Conservation (phyloP, 768 basidiomycete genomes). For the Rhodocollybia butyracea region DNA sequence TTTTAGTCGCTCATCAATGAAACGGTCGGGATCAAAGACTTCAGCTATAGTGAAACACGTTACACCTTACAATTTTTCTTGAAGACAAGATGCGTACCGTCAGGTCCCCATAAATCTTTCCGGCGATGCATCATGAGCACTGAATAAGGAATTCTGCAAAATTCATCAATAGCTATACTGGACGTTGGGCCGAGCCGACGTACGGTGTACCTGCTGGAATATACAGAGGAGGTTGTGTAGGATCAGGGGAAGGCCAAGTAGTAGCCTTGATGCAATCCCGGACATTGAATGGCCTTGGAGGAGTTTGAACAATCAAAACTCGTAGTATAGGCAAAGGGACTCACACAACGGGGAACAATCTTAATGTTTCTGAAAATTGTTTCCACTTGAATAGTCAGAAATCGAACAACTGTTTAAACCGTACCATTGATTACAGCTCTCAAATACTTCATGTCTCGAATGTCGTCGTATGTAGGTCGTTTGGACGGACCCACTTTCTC, state of each 20-base stretch:
- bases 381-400: neutral
- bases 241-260: conserved; percentile 44
- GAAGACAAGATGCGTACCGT: conserved; percentile 36
- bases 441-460: conserved; percentile 61
- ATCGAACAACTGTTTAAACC: neutral
- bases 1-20: conserved; percentile 62
- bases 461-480: conserved; percentile 52
- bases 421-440: conserved; percentile 64
- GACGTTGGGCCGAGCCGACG: conserved; percentile 6
- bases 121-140: conserved; percentile 66
- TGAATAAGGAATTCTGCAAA: conserved; percentile 43
- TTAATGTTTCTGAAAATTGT: conserved; percentile 41
- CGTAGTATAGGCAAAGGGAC: neutral
- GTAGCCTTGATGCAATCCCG: conserved; percentile 47
- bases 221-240: conserved; percentile 46
- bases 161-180: neutral
- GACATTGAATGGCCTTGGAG: neutral
- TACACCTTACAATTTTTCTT: neutral
- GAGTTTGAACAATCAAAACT: too few species aligned
- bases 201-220: conserved; percentile 49
- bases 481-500: conserved; percentile 44
- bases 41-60: conserved; percentile 39
- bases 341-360: conserved; percentile 54
- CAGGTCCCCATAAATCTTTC: conserved; percentile 68
- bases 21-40: conserved; percentile 70